phyloP scores from a whole-genome alignment of 225 moss, liverwort and hornwort genomes.

The Climacium dendroides region DNA sequence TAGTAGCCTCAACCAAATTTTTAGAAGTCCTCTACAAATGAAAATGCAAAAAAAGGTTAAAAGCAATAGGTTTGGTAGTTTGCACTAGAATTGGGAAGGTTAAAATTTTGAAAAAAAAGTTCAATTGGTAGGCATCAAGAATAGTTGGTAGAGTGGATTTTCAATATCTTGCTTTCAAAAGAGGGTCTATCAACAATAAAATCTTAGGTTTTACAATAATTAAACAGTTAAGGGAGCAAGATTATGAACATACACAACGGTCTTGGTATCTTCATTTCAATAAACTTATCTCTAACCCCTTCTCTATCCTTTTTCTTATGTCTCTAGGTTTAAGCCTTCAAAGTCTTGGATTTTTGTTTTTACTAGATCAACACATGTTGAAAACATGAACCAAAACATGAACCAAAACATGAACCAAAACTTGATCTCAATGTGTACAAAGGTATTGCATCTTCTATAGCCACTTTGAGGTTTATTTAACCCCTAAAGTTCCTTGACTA shows the following conservation, averaged over 20 bases:
- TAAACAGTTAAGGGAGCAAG: not conserved
- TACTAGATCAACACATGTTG: not conserved
- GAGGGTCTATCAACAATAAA: accelerated
- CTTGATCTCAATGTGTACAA: not conserved
- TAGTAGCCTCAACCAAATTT: not conserved
- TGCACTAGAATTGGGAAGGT: not conserved
- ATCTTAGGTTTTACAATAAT: not conserved
- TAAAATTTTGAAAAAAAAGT: not conserved
- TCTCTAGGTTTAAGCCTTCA: not conserved
- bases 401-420: not conserved
- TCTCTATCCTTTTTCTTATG: not conserved
- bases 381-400: not conserved
- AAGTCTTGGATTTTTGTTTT: not conserved
- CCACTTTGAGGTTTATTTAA: not conserved
- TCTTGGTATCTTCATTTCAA: not conserved
- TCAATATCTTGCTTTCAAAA: not conserved
- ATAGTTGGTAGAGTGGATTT: not conserved
- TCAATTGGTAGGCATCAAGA: not conserved
- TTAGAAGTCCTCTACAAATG: not conserved
- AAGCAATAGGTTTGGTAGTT: too few relatives aligned
- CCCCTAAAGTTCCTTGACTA: too few relatives aligned
- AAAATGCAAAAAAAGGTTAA: not conserved
- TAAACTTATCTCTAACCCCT: not conserved
- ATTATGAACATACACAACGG: not conserved
- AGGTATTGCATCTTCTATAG: not conserved